These are phyloP conservation scores for Boletus edulis DNA, from an alignment of 768 basidiomycete genomes.

Conservation along the genomic window DNA sequence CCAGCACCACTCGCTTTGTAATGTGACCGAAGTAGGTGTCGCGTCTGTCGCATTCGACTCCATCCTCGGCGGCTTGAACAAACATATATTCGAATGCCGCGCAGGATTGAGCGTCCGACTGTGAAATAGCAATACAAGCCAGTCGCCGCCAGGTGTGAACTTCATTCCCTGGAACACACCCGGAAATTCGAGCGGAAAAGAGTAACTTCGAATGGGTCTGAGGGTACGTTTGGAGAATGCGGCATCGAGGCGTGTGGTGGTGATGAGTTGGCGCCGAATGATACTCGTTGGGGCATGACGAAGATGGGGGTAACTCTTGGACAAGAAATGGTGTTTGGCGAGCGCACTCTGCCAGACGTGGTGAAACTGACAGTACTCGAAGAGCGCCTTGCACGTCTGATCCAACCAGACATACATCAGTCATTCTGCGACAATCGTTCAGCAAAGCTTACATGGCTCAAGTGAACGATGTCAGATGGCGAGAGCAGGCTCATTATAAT, in stretches of 20 bases:
- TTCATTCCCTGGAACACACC: constrained; percentile 31
- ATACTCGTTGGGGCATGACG: constrained; percentile 11
- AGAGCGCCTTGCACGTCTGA: constrained; percentile 27
- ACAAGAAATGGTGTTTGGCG: constrained; percentile 21
- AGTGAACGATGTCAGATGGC: constrained; percentile 21
- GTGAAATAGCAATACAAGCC: constrained; percentile 32
- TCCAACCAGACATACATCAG: background rate
- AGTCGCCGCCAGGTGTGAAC: constrained; percentile 29
- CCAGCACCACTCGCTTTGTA: constrained; percentile 33
- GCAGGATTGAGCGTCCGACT: constrained; percentile 29
- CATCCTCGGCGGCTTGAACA: constrained; percentile 20
- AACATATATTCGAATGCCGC: constrained; percentile 29
- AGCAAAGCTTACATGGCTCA: constrained; percentile 25
- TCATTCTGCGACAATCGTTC: background rate
- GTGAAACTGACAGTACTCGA: constrained; percentile 21
- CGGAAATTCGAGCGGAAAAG: constrained; percentile 30
- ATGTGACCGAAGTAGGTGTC: constrained; percentile 16
- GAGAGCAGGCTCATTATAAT: constrained; percentile 29
- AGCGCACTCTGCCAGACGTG: constrained; percentile 29
- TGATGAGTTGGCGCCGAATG: constrained; percentile 26
- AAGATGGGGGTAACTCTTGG: constrained; percentile 26
- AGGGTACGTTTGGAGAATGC: constrained; percentile 16
- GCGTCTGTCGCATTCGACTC: background rate
- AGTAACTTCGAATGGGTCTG: constrained; percentile 19
- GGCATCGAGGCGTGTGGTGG: constrained; percentile 21